These are phyloP conservation scores for Hyphodiscus sp. DNA, from an alignment of 2,329 filamentous ascomycete species.

Conservation along the genomic window DNA sequence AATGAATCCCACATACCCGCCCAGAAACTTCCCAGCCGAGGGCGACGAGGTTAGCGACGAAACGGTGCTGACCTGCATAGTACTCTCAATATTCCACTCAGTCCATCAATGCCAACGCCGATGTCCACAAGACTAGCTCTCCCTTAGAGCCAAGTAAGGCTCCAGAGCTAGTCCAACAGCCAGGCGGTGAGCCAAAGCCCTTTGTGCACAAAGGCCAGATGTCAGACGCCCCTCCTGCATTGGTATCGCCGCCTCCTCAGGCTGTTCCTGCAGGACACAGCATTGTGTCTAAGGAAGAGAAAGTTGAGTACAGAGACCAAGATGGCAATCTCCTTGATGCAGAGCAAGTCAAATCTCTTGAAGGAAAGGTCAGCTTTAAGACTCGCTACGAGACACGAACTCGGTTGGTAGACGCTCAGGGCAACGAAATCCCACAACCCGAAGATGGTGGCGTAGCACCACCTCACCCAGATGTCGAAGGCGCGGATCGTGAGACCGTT, in stretches of 20 bases:
- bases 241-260: slow-evolving; percentile 18
- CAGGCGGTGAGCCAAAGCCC: slow-evolving; percentile 23
- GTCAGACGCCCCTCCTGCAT: slow-evolving; percentile 25
- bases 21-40: slow-evolving; percentile 17
- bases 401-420: slow-evolving; percentile 69
- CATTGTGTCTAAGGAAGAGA: slow-evolving; percentile 56
- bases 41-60: slow-evolving; percentile 4
- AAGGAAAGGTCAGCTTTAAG: slow-evolving; percentile 92
- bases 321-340: slow-evolving; percentile 82
- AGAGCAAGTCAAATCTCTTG: slow-evolving; percentile 74
- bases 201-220: slow-evolving; percentile 20
- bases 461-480: slow-evolving; percentile 41
- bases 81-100: slow-evolving; percentile 32
- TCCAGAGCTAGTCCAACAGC: slow-evolving; percentile 17
- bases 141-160: slow-evolving; percentile 25
- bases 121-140: slow-evolving; percentile 26
- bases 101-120: slow-evolving; percentile 17
- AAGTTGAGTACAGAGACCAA: slow-evolving; percentile 90
- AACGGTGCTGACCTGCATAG: slow-evolving; percentile 21
- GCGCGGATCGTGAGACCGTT: slow-evolving; percentile 52
- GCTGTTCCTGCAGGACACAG: slow-evolving; percentile 20
- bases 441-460: slow-evolving; percentile 25
- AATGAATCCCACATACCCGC: slow-evolving; percentile 40
- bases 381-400: slow-evolving; percentile 95
- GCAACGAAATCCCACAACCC: slow-evolving; percentile 57